Conservation (phyloP, 2,329 filamentous ascomycete genomes). For the Fusarium ambrosium region DNA sequence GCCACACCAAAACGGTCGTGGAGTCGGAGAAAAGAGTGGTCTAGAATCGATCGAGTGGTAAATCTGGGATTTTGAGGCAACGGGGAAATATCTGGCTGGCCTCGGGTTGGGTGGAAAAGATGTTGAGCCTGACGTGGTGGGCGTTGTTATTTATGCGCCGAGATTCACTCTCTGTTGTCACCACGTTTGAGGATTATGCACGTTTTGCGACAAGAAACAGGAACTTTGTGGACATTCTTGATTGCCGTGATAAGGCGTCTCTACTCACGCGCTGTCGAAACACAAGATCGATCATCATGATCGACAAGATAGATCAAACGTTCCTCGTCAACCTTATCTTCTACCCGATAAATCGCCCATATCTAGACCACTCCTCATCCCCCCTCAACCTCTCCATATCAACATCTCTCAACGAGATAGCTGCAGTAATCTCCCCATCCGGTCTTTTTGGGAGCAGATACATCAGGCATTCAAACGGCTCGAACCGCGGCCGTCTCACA, state of each 20-base stretch:
- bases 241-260: not conserved
- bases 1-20: slow-evolving; percentile 15
- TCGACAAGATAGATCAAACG: slow-evolving; percentile 6
- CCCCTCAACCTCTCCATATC: slow-evolving; percentile 60
- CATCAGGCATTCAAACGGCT: slow-evolving; percentile 60
- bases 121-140: not conserved
- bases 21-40: not conserved
- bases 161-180: not conserved
- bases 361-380: slow-evolving; percentile 56
- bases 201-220: not conserved
- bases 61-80: not conserved
- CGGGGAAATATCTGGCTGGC: not conserved
- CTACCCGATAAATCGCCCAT: slow-evolving; percentile 38
- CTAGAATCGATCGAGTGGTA: not conserved
- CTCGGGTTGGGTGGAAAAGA: not conserved
- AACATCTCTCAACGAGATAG: slow-evolving; percentile 60
- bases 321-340: not conserved
- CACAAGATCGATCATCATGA: slow-evolving; percentile 4
- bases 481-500: slow-evolving; percentile 63
- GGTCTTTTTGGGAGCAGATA: slow-evolving; percentile 63
- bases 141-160: not conserved
- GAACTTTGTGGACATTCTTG: not conserved
- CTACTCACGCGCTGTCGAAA: not conserved
- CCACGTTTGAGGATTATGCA: not conserved
- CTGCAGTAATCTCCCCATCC: slow-evolving; percentile 60